Base-by-base conservation (phyloP, 1,139 yeast species). In the Saccharomyces hybrid region DNA sequence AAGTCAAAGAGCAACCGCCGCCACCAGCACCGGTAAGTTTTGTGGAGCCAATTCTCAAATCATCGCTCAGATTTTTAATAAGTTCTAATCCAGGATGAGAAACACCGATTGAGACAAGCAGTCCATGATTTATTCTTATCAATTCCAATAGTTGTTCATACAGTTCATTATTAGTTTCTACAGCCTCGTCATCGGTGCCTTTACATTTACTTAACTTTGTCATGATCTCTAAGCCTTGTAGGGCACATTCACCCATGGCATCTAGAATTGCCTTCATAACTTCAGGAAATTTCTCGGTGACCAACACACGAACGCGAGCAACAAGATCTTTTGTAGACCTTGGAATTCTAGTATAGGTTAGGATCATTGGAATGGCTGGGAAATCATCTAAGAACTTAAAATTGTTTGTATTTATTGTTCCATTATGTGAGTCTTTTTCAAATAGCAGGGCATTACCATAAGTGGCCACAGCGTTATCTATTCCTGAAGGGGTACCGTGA, bases 11-110 rank as follows among this genome's bases (percentile, higher is more conserved):
- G 74, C 99, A 93, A 1, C 99, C 99, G 48, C 99, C 99, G 19
- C 99, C 99, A 27, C 99, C 99, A 0, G 99, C 99, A 47, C 99
- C 99, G 0, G 99, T 93, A 57, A 93, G 78, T 70, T 93, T 93
- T 1, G 99, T 91, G 57, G 88, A 84, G 5, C 99, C 99, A 38
- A 93, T 72, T 1, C 74, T 67, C 54, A 81, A 67, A 48, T 75
- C 77, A 64, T 86, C 91, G 26, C 88, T 79, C 19, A 83, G 74
- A 26, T 80, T 73, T 62, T 83, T 84, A 50, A 91, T 81, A 52
- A 77, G 75, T 67, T 93, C 99, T 56, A 93, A 75, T 19, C 86
- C 78, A 3, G 97, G 96, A 69, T 95, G 99, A 13, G 96, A 86
- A 6, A 95, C 99, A 1, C 97, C 97, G 19, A 93, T 72, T 0